These are phyloP conservation scores for Blakeslea trispora DNA, from an alignment of 371 early-diverging fungal genomes.

Conservation along the genomic window DNA sequence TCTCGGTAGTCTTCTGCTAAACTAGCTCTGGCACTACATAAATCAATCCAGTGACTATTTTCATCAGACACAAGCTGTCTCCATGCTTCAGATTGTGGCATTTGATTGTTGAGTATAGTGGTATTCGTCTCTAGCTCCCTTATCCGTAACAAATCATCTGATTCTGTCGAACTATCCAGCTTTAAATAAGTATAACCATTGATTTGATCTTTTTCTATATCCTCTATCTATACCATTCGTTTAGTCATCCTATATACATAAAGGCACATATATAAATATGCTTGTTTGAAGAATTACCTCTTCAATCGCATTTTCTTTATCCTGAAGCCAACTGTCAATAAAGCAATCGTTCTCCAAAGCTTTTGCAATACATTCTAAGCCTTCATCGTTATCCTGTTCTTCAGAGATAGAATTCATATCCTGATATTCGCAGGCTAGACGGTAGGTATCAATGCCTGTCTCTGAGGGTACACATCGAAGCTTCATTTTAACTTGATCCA, in stretches of 20 bases:
- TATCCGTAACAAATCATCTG: background rate
- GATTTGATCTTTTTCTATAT: constrained; percentile 6
- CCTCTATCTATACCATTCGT: background rate
- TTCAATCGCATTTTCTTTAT: constrained; percentile 4
- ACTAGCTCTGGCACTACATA: constrained; percentile 4
- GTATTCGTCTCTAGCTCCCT: constrained; percentile 4
- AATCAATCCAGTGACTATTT: constrained; percentile 17
- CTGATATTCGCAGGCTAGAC: constrained; percentile 14
- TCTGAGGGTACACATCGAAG: constrained; percentile 7
- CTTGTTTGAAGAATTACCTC: too few species aligned
- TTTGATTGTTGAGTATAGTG: constrained; percentile 5
- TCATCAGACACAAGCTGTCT: constrained; percentile 11
- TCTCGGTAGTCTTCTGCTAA: constrained; percentile 15
- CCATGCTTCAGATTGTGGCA: constrained; percentile 2
- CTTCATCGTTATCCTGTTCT: background rate
- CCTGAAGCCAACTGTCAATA: constrained; percentile 14
- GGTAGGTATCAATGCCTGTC: constrained; percentile 19
- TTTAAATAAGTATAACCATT: constrained; percentile 16
- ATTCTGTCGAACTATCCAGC: constrained; percentile 7
- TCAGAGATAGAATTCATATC: background rate
- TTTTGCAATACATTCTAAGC: constrained; percentile 8
- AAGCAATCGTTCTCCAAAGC: constrained; percentile 13
- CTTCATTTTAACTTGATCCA: constrained; percentile 7
- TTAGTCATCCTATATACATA: too few species aligned
- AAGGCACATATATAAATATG: too few species aligned